Evolutionary conservation across 306 rosid species (phyloP), one percentile per base, ranked within the genome.

Genomic region (Vigna nakashimae): DNA sequence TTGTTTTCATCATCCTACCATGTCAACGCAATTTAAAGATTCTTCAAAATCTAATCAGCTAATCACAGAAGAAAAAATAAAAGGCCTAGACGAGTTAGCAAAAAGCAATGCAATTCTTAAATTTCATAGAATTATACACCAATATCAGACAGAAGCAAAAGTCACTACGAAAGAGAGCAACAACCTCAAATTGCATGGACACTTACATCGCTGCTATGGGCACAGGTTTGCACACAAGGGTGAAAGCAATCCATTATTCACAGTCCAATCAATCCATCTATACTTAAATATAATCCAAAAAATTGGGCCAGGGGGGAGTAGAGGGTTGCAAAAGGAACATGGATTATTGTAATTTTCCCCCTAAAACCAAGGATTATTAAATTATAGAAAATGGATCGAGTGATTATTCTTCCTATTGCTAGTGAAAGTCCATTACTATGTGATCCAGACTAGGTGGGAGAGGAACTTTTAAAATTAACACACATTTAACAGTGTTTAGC

Each of bases 1-100:
- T 11, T 59, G 43, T 74, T 74, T 78, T 74, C 58, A 58, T 14
- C 40, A 83, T 65, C 67, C 15, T 65, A 30, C 26, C 65, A 26
- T 26, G 14, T 43, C 11, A 15, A 52, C 28, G 48, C 36, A 55
- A 75, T 51, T 69, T 28, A 69, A 55, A 53, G 20, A 36, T 45
- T 24, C 22, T 70, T 62, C 9, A 51, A n/a, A 51, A 51, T 51
- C 8, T n/a, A 73, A 59, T 12, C 43, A 26, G 13, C 24, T 34
- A 57, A 40, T 7, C 48, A 73, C 32, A 30, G 32, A 73, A 38
- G 45, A 56, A 26, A 56, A 49, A 32, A 17, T 53, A 40, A 58
- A 53, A 56, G 11, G 34, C 59, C 51, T 24, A 30, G 22, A 40
- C 15, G 42, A 67, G 65, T 10, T 36, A 18, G 49, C 28, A 26